Base-by-base conservation (phyloP, 768 basidiomycete species). In the Coprinopsis cinerea region DNA sequence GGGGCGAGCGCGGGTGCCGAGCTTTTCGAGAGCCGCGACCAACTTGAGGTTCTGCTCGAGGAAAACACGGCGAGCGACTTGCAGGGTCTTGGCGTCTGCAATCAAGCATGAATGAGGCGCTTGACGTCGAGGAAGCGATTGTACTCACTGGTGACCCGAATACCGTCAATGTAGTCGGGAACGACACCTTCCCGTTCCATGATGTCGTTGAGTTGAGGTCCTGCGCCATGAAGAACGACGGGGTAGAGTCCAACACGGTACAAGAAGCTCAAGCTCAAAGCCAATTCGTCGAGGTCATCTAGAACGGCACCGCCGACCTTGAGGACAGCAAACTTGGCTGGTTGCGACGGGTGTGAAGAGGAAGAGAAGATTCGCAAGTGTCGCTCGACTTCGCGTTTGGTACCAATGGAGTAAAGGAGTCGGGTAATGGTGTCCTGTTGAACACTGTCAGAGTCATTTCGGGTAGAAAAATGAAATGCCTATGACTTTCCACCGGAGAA, bases 371-470 rank as follows among this genome's bases (percentile, higher is more conserved):
- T 99, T 43, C 95, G 88, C 25, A 99, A 84, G 73, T 99, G 94
- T 54, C 96, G 87, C 63, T 97, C 94, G 57, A 99, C 96, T 67
- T 99, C 96, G 56, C 92, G 88, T 63, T 96, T 93, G 25, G 91
- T 90, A 45, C 95, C 96, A 55, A 99, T 86, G 18, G 95, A 97
- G 71, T 98, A 97, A 32, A 99, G 78, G 11, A 99, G 76, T 40
- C 96, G 87, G 46, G 92, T 93, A 59, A 99, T 98, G 1, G 95
- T 98, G 62, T 99, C 96, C 94, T 95, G n/a, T n/a, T n/a, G n/a
- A n/a, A n/a, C n/a, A n/a, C n/a, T n/a, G n/a, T n/a, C n/a, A n/a
- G n/a, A n/a, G n/a, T n/a, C n/a, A n/a, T n/a, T n/a, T n/a, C n/a
- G n/a, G n/a, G n/a, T n/a, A n/a, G n/a, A n/a, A n/a, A n/a, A n/a